Evolutionary conservation across 208 protist genomes (phyloP).

Genomic region (Polymyxa betae): DNA sequence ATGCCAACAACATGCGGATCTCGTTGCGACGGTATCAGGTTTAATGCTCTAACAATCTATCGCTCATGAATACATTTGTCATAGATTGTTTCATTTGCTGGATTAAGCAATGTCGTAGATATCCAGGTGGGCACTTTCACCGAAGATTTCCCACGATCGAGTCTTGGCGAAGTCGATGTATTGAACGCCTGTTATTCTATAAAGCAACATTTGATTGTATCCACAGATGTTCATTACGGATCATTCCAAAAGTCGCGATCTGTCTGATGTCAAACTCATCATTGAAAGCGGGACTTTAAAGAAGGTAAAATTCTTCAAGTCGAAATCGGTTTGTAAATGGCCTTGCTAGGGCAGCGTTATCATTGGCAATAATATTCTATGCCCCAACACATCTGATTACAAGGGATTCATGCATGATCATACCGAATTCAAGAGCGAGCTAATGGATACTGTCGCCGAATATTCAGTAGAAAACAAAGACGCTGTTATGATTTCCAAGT

Average conservation of each 20-base stretch:
- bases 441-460: neutral
- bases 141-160: too few species aligned
- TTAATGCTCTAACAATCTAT: neutral
- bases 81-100: neutral
- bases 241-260: neutral
- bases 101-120: neutral
- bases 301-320: slow-evolving; percentile 3
- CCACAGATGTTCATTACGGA: neutral
- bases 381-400: neutral
- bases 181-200: too few species aligned
- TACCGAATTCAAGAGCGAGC: neutral
- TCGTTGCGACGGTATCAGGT: neutral
- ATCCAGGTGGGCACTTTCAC: neutral
- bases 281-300: neutral
- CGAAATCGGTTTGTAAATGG: neutral
- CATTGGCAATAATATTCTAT: neutral
- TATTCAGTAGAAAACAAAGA: neutral
- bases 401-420: neutral
- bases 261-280: neutral
- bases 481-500: neutral
- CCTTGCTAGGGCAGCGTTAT: neutral
- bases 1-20: neutral
- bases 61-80: neutral
- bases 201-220: too few species aligned
- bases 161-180: too few species aligned